Percentiles rank a stretch among this genome's conserved stretches.
Conservation (phyloP, 371 early-diverging fungal genomes). For the Apophysomyces sp. region DNA sequence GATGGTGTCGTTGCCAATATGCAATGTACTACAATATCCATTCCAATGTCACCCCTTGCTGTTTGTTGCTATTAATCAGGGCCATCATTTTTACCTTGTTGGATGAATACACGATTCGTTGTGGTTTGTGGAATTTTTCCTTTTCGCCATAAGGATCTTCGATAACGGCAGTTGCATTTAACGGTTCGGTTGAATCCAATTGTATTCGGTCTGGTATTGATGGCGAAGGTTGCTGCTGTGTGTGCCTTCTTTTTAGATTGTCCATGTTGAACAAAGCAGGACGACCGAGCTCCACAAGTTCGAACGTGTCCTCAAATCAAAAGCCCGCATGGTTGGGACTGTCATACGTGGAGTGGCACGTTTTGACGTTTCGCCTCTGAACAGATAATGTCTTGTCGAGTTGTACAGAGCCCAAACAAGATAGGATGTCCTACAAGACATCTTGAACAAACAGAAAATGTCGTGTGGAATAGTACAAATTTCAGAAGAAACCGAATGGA, state of each 20-base stretch:
- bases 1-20: constrained; percentile 51
- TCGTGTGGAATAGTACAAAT: no score
- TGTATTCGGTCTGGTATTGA: neutral
- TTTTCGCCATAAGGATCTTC: constrained; percentile 10
- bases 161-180: neutral
- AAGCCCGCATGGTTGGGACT: no score
- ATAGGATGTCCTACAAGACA: no score
- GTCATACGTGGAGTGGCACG: no score
- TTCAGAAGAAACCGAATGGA: no score
- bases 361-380: no score
- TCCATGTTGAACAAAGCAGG: constrained; percentile 20
- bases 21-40: constrained; percentile 54
- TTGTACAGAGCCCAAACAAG: no score
- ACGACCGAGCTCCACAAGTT: neutral
- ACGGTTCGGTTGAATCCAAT: neutral
- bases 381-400: no score
- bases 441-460: no score
- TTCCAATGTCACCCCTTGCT: no score
- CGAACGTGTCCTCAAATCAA: no score
- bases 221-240: constrained; percentile 11
- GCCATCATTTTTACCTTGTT: constrained; percentile 28
- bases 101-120: constrained; percentile 25
- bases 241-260: constrained; percentile 42
- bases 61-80: no score
- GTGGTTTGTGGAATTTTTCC: constrained; percentile 22